phyloP scores from a whole-genome alignment of 2,329 filamentous ascomycete species.

The Sporothrix phasma region DNA sequence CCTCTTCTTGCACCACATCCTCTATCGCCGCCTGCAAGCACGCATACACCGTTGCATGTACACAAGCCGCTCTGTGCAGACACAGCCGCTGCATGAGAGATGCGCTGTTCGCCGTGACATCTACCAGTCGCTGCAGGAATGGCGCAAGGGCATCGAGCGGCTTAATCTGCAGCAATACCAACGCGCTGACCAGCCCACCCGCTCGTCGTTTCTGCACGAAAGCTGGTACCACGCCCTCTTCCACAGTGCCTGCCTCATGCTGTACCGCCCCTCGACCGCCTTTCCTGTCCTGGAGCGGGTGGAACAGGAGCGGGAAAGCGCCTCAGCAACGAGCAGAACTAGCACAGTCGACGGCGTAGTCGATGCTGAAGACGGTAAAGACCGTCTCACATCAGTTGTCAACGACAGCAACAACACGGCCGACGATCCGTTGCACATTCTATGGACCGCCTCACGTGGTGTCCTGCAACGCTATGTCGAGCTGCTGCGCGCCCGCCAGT shows the following conservation, averaged over 20 bases:
- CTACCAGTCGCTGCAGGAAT: background rate
- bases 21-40: constrained; percentile 5
- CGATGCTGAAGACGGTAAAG: background rate
- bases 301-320: background rate
- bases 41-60: constrained; percentile 10
- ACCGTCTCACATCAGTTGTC: too few species aligned
- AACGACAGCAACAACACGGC: background rate
- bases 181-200: background rate
- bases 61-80: background rate
- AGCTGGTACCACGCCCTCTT: constrained; percentile 6
- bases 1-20: background rate
- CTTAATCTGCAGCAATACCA: background rate
- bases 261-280: constrained; percentile 4
- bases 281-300: constrained; percentile 1
- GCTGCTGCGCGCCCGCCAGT: constrained; percentile 12
- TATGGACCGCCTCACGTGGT: constrained; percentile 2
- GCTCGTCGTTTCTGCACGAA: background rate
- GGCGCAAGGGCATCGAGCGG: background rate
- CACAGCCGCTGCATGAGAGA: constrained; percentile 3
- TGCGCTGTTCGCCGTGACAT: background rate
- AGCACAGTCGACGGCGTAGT: background rate
- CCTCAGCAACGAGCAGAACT: background rate
- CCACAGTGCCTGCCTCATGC: constrained; percentile 5
- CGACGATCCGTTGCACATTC: background rate
- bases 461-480: constrained; percentile 2